Conservation (phyloP, 768 basidiomycete species). For the Sporobolomyces phaffii region DNA sequence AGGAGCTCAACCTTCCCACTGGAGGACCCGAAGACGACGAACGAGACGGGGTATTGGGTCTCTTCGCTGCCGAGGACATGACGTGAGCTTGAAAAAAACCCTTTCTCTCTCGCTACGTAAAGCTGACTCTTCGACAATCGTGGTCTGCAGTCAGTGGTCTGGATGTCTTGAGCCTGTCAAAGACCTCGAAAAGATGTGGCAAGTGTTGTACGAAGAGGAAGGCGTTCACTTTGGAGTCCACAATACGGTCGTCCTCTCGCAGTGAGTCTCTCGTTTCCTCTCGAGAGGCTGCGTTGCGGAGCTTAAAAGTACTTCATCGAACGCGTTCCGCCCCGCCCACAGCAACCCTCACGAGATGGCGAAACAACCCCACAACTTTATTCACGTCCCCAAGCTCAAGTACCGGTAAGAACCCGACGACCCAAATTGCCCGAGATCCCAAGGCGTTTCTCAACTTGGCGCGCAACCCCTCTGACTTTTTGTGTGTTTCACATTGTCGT, state of each 20-base stretch:
- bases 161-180: conserved; percentile 13
- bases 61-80: conserved; percentile 24
- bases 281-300: too few relatives aligned
- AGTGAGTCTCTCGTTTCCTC: not conserved
- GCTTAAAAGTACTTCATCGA: too few relatives aligned
- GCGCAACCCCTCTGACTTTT: too few relatives aligned
- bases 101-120: not conserved
- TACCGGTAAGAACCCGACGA: too few relatives aligned
- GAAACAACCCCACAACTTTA: conserved; percentile 20
- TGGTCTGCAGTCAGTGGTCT: not conserved
- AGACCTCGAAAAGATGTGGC: conserved; percentile 29
- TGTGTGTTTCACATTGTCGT: too few relatives aligned
- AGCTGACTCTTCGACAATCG: not conserved
- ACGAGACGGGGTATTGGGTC: conserved; percentile 29
- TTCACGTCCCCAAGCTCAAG: conserved; percentile 2
- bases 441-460: not conserved
- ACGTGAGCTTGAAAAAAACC: not conserved
- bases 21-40: conserved; percentile 35
- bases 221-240: conserved; percentile 16
- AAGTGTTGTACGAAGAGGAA: conserved; percentile 19
- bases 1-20: conserved; percentile 28
- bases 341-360: conserved; percentile 2
- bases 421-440: too few relatives aligned
- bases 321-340: too few relatives aligned
- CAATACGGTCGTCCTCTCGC: conserved; percentile 27